phyloP scores from a whole-genome alignment of 2,329 filamentous ascomycete species.

The Neophaeococcomyces mojaviensis region DNA sequence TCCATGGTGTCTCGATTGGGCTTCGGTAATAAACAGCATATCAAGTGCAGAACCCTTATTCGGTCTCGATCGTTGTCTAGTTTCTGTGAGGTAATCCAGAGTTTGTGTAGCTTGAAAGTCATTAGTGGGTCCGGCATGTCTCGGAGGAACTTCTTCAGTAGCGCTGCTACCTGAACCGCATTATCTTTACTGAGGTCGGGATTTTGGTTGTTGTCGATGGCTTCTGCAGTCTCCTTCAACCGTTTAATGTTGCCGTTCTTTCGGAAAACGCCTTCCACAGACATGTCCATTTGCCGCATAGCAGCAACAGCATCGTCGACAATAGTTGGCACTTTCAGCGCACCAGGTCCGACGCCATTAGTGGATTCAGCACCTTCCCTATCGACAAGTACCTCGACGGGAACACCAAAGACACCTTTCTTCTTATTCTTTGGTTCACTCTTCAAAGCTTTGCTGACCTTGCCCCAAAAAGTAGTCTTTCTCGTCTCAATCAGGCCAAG shows the following conservation, averaged over 20 bases:
- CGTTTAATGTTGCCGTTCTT: slow-evolving; percentile 99
- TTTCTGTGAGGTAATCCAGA: slow-evolving; percentile 87
- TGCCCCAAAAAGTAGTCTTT: slow-evolving; percentile 95
- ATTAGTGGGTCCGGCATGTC: slow-evolving; percentile 90
- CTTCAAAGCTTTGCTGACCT: slow-evolving; percentile 93
- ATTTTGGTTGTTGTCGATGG: slow-evolving; percentile 78
- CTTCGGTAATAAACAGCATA: slow-evolving; percentile 88
- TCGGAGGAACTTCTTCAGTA: slow-evolving; percentile 90
- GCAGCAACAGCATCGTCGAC: slow-evolving; percentile 91
- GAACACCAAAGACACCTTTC: slow-evolving; percentile 88
- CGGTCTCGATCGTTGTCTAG: slow-evolving; percentile 74
- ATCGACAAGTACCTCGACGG: slow-evolving; percentile 80
- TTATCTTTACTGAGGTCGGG: slow-evolving; percentile 82
- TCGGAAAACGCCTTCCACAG: slow-evolving; percentile 94
- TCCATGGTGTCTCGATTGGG: slow-evolving; percentile 88
- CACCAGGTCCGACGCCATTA: slow-evolving; percentile 86
- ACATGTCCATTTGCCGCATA: slow-evolving; percentile 98
- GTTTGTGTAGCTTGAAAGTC: slow-evolving; percentile 85
- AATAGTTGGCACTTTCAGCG: slow-evolving; percentile 82
- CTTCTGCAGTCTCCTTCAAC: slow-evolving; percentile 74
- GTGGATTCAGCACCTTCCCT: slow-evolving; percentile 96
- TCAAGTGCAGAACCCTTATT: slow-evolving; percentile 77
- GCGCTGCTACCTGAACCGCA: slow-evolving; percentile 85
- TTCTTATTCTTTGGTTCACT: slow-evolving; percentile 74
- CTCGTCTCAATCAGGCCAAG: slow-evolving; percentile 86